Evolutionary conservation across 352 stramenopile species (phyloP).

Genomic region (Phytophthora meadii): DNA sequence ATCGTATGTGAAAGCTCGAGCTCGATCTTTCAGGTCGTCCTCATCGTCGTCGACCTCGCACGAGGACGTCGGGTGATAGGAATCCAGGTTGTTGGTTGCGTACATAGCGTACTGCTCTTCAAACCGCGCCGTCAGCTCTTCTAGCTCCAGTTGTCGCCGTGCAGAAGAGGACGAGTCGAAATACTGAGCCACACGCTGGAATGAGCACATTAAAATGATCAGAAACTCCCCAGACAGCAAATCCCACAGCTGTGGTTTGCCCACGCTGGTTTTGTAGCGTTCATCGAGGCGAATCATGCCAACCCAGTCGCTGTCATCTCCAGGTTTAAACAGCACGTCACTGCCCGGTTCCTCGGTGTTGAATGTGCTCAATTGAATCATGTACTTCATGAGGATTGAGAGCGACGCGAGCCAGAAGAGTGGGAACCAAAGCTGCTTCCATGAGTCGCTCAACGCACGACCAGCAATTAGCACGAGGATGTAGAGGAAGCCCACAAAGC

Average conservation of each 20-base stretch:
- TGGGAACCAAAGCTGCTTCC: slow-evolving; percentile 80
- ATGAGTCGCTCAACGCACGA: slow-evolving; percentile 59
- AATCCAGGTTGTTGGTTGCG: slow-evolving; percentile 44
- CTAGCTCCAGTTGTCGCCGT: slow-evolving; percentile 40
- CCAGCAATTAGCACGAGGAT: slow-evolving; percentile 67
- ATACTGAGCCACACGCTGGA: slow-evolving; percentile 79
- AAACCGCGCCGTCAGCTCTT: slow-evolving; percentile 49
- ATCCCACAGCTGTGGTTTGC: slow-evolving; percentile 56
- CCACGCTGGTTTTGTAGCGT: slow-evolving; percentile 37
- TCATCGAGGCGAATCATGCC: slow-evolving; percentile 61
- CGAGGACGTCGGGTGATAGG: slow-evolving; percentile 53
- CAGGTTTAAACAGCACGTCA: slow-evolving; percentile 48
- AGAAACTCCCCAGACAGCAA: slow-evolving; percentile 62
- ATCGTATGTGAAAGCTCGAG: slow-evolving; percentile 42
- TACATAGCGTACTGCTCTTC: slow-evolving; percentile 57
- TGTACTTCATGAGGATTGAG: slow-evolving; percentile 63
- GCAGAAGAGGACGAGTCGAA: slow-evolving; percentile 62
- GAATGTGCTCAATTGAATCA: slow-evolving; percentile 73
- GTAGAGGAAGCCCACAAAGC: slow-evolving; percentile 73
- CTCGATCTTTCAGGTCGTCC: slow-evolving; percentile 54
- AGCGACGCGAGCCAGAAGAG: slow-evolving; percentile 81
- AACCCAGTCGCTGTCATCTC: slow-evolving; percentile 66
- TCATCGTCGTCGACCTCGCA: slow-evolving; percentile 64
- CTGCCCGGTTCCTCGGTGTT: slow-evolving; percentile 34
- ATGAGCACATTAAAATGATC: slow-evolving; percentile 75